Evolutionary conservation across 345 rosid genomes (phyloP), one percentile per base, ranked within the genome.

Genomic region (Salix arbutifolia): DNA sequence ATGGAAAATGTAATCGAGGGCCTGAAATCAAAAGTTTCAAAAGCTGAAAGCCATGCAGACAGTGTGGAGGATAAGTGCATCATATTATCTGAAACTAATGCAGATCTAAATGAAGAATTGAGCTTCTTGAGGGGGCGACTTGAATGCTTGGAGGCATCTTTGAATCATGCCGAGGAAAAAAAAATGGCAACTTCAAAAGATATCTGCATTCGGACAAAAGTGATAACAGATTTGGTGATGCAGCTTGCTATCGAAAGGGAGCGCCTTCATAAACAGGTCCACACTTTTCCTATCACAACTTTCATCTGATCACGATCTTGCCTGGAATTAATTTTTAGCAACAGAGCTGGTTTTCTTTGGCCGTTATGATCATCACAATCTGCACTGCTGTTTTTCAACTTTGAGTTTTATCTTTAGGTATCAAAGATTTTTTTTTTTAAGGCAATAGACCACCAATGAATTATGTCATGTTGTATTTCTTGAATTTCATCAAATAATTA

Each of bases 211-310:
- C 94, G 82, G 75, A 83, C 93, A 79, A 89, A 89, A 88, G 84
- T 88, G 82, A 90, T 96, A 80, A 86, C 88, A n/a, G 91, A 92
- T 81, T 78, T 93, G 77, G 86, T 96, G 73, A 82, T 91, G 90
- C 94, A 85, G 78, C 79, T 96, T 53, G 90, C 92, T 65, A 53
- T 86, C 26, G 98, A 93, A 87, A 89, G 98, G 84, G 98, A 93
- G 78, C 94, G 92, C 33, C 94, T 96, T 75, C 89, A 86, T 78
- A 90, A 86, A 83, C 94, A 93, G 99, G 99, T 92, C 70, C 77
- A 44, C 65, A 61, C 62, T 28, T 71, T 53, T 72, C 40, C 26
- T 30, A 13, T 67, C 21, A 4, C 19, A 44, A 16, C 48, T 70
- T 44, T 48, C 13, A 18, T 30, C 21, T 46, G 58, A 31, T 77